Evolutionary conservation across 139 green algal species (phyloP), one percentile per base, ranked within the genome.

Genomic region (Chlamydomonas eustigma): DNA sequence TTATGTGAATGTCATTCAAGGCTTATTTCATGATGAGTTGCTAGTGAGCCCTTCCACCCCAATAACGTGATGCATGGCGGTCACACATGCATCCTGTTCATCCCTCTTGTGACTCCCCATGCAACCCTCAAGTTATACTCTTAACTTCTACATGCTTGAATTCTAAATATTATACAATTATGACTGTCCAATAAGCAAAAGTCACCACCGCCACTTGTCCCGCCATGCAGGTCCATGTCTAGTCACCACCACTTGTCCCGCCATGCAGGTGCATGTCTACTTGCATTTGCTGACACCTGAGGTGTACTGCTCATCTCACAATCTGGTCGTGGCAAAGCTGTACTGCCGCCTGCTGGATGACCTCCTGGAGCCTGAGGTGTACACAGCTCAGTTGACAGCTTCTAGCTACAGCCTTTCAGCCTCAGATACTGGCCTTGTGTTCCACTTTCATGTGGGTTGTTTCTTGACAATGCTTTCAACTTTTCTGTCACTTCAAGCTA

Each of bases 291-390:
- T 83, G 5, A 82, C 80, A 1, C 78, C 76, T 2, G 39, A 65
- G 1, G 73, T 68, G 30, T 89, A 89, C 68, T 37, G 25, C 38
- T 67, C 31, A 8, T 80, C 84, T 1, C 34, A 68, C 28, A 18
- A 64, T 64, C 81, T 70, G 73, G 73, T 85, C 1, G 51, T 74
- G 5, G 76, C 78, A 1, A 80, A 80, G 32, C 73, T 89, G 50
- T 75, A 80, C 39, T 34, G 51, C 38, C 73, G 78, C 18, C 31
- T 83, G 33, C 30, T 84, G 38, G 76, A 85, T 30, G 84, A 86
- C 51, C 50, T 85, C 71, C 65, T 81, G 34, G 63, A 71, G 70
- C 52, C 74, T 8, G 38, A 78, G 25, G 69, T 80, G 39, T 88
- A 88, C 79, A 38, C 68, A 36, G 83, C 83, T 25, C 58, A 88